Evolutionary conservation across 768 basidiomycete genomes (phyloP).

Genomic region (Termitomyces sp.): DNA sequence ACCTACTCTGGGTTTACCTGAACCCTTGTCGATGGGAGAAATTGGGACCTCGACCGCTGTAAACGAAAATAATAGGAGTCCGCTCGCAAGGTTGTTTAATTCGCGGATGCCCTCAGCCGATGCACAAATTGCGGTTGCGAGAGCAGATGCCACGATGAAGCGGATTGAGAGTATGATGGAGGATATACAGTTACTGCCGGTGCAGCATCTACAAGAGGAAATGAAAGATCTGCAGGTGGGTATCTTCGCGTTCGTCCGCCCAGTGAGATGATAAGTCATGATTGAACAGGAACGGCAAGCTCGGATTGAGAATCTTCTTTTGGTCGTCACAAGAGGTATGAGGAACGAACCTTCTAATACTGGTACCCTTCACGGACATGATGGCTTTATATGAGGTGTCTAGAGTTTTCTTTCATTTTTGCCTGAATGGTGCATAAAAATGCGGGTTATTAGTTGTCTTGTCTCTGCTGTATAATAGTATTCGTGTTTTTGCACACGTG

Average conservation of each 20-base stretch:
- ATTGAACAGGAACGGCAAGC: slow-evolving; percentile 59
- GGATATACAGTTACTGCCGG: slow-evolving; percentile 56
- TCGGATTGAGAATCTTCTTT: slow-evolving; percentile 66
- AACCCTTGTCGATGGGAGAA: slow-evolving; percentile 16
- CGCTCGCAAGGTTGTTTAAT: slow-evolving; percentile 43
- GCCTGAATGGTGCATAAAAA: not conserved
- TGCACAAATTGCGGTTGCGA: slow-evolving; percentile 16
- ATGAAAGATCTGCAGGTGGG: slow-evolving; percentile 78
- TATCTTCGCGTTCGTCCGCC: not conserved
- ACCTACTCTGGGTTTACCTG: slow-evolving; percentile 10
- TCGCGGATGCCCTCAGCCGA: slow-evolving; percentile 15
- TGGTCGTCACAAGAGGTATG: slow-evolving; percentile 65
- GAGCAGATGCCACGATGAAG: slow-evolving; percentile 39
- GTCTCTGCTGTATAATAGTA: not conserved
- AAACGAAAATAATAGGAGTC: slow-evolving; percentile 30
- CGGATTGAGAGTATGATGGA: slow-evolving; percentile 60
- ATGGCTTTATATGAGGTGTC: not conserved
- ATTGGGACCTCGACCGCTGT: not conserved
- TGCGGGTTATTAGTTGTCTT: not conserved
- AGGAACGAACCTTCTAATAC: slow-evolving; percentile 32
- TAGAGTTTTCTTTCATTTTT: not conserved
- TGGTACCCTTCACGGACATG: not conserved
- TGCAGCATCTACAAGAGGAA: slow-evolving; percentile 65
- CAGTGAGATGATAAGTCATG: not conserved
- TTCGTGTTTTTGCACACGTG: too few species aligned